These are phyloP conservation scores for Ceratobasidium theobromae DNA, from an alignment of 1,284 basidiomycete species.

Conservation along the genomic window DNA sequence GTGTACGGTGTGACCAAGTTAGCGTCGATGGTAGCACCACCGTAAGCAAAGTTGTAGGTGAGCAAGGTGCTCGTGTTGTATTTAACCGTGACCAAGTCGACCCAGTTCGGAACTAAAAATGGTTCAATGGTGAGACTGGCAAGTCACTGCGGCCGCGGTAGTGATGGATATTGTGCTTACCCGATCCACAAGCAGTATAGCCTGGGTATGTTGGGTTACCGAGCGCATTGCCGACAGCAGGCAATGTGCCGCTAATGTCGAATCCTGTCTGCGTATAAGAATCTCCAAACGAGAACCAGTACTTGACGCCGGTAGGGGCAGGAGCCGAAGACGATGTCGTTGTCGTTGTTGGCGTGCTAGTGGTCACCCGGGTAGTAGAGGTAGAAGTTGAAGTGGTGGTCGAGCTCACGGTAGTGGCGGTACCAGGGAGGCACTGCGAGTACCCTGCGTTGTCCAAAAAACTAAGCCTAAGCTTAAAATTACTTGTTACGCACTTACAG, in stretches of 20 bases:
- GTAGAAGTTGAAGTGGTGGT: slow-evolving; percentile 10
- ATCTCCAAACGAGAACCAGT: slow-evolving; percentile 37
- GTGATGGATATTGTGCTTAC: too few relatives aligned
- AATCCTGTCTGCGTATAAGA: slow-evolving; percentile 34
- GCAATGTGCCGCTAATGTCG: slow-evolving; percentile 23
- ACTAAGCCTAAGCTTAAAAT: background rate
- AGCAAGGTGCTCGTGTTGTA: slow-evolving; percentile 33
- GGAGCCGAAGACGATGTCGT: slow-evolving; percentile 13
- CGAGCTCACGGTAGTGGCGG: slow-evolving; percentile 10
- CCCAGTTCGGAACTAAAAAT: slow-evolving; percentile 34
- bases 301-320: slow-evolving; percentile 15
- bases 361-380: slow-evolving; percentile 11
- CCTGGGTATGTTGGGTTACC: slow-evolving; percentile 32
- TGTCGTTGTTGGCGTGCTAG: slow-evolving; percentile 24
- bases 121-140: too few relatives aligned
- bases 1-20: slow-evolving; percentile 33
- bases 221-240: slow-evolving; percentile 29
- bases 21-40: slow-evolving; percentile 35
- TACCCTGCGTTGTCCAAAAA: background rate
- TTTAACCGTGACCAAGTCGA: slow-evolving; percentile 32
- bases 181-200: slow-evolving; percentile 34
- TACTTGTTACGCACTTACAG: background rate
- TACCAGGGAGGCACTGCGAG: slow-evolving; percentile 23
- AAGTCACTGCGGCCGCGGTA: too few relatives aligned
- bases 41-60: slow-evolving; percentile 35